phyloP scores from a whole-genome alignment of 768 basidiomycete genomes.

The Lactarius evosmus region DNA sequence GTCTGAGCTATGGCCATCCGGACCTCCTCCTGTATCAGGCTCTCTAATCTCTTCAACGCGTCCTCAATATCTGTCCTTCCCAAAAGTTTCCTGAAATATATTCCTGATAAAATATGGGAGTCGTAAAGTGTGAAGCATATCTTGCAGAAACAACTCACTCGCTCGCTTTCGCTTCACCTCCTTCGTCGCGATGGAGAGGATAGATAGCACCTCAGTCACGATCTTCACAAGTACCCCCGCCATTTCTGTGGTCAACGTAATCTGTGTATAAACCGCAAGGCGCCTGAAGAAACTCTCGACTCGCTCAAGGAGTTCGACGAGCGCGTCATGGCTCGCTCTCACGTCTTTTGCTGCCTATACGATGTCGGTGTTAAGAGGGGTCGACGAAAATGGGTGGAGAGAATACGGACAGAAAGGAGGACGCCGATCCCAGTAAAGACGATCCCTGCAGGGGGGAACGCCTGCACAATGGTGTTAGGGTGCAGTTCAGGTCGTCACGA shows the following conservation, averaged over 20 bases:
- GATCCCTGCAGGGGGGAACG: background rate
- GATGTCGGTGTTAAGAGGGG: background rate
- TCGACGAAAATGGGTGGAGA: background rate
- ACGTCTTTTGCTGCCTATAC: conserved; percentile 5
- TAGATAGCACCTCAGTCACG: conserved; percentile 4
- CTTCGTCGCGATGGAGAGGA: conserved; percentile 6
- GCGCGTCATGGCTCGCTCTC: background rate
- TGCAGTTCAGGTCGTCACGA: no score
- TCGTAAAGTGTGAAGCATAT: background rate
- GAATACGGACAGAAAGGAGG: conserved; percentile 1
- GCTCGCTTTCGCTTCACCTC: background rate
- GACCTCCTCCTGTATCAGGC: background rate
- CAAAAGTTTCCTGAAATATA: conserved; percentile 2
- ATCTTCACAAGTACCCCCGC: background rate
- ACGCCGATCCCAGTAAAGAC: background rate
- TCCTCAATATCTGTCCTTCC: conserved; percentile 6
- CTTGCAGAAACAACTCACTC: background rate
- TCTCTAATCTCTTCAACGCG: background rate
- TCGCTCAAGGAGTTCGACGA: conserved; percentile 3
- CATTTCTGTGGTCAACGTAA: background rate
- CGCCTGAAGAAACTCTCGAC: background rate
- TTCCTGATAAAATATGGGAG: background rate
- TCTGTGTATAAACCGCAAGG: background rate
- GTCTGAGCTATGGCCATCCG: background rate
- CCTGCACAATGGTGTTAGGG: background rate